Evolutionary conservation across 2,329 filamentous ascomycete genomes (phyloP).

Genomic region (Westerdykella aurantiaca): DNA sequence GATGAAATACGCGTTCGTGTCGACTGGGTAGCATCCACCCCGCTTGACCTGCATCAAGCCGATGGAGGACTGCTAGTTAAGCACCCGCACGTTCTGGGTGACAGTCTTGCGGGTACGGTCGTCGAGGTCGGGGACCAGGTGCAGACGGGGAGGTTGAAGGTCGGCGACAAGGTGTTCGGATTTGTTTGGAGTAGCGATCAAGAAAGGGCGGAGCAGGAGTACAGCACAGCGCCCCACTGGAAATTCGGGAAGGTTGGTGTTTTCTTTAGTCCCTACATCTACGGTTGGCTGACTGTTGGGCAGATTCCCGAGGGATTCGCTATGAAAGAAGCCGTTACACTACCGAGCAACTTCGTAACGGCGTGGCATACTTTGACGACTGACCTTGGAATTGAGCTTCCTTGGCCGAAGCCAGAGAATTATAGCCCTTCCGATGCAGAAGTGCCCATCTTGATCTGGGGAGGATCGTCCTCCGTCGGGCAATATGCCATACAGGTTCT

Average conservation of each 20-base stretch:
- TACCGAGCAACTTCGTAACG: constrained; percentile 54
- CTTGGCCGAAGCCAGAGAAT: constrained; percentile 50
- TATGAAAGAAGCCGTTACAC: constrained; percentile 46
- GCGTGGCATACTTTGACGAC: constrained; percentile 51
- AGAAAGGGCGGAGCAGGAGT: constrained; percentile 53
- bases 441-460: constrained; percentile 40
- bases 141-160: constrained; percentile 32
- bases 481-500: constrained; percentile 41
- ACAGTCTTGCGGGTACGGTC: constrained; percentile 49
- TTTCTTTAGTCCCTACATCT: constrained; percentile 7
- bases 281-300: constrained; percentile 5
- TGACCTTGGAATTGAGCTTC: constrained; percentile 51
- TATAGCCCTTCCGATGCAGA: constrained; percentile 33
- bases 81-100: constrained; percentile 49
- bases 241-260: constrained; percentile 30
- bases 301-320: constrained; percentile 41
- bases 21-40: constrained; percentile 56
- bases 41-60: constrained; percentile 57
- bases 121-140: constrained; percentile 45
- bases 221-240: constrained; percentile 48
- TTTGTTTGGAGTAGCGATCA: constrained; percentile 46
- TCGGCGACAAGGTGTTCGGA: constrained; percentile 54
- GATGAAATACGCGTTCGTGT: constrained; percentile 52
- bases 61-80: constrained; percentile 54
- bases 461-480: constrained; percentile 41